Base-by-base conservation (phyloP, 2,329 filamentous ascomycete species). In the Geosmithia morbida region DNA sequence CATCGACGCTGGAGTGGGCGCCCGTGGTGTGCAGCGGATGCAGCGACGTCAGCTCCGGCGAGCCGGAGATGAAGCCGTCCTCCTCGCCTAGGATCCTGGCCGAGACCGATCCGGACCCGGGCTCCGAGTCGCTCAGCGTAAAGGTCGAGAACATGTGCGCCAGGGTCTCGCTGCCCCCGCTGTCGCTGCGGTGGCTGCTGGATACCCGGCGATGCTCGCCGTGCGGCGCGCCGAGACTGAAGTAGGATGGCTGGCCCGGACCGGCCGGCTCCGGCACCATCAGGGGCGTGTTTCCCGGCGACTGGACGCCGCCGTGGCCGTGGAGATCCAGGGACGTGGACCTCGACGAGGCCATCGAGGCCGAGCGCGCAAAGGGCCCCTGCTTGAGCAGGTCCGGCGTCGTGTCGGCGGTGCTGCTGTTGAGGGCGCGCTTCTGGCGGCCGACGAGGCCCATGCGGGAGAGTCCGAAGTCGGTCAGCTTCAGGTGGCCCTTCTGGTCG, bases 361-460 rank as follows among this genome's bases (percentile, higher is more conserved):
- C 77, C 4, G 87, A 84, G 46, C 88, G 81, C 48, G 83, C 85
- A 65, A 97, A 97, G 0, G 90, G 87, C 0, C 90, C 89, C 57
- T 92, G 82, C 60, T 94, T 96, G 42, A 97, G 74, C 13, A 98
- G 70, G 66, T 98, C 94, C 1, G 92, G 92, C 1, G 83, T 88
- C n/a, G 83, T 80, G 53, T 98, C 90, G 30, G 81, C 79, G 26
- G 80, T 71, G 59, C 75, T 77, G 67, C 75, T 81, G 59, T 83
- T 92, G 44, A 96, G 72, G 19, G 90, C 87, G 57, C 92, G 81
- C 69, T 98, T 97, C 66, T 98, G 92, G 57, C 92, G 85, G 50
- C 92, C 92, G 51, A 98, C 85, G 52, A 98, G 71, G 60, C 92
- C 94, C 90, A 98, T 97, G 26, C 92, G 82, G 13, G 92, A 98